Evolutionary conservation across 441 rosid genomes (phyloP), one percentile per base, ranked within the genome.

Genomic region (Manihot esculenta): DNA sequence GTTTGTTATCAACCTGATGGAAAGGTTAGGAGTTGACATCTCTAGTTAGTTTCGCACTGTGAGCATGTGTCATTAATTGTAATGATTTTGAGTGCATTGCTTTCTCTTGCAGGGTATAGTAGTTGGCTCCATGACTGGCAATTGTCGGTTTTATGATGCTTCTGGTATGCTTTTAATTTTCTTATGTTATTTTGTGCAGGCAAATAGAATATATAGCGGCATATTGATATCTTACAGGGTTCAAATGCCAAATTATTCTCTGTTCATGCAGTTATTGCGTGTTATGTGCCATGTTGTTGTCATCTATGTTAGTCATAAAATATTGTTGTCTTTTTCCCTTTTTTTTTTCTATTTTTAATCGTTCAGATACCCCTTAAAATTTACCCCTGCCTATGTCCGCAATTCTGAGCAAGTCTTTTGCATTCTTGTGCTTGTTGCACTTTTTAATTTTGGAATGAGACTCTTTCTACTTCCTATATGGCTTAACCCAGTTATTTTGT

Each of bases 1-100:
- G 96, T 91, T 64, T 85, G 97, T 77, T 92, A 88, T 72, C 85
- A 80, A 9, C 97, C 98, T 13, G 88, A 93, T 74, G 98, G 99
- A 42, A 81, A 92, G 97, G 99, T 92, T 66, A 72, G 79, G 33
- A 72, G 70, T 61, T 73, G 66, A 5, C 57, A 38, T 58, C 63
- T 44, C 62, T 66, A 20, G 24, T 60, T 3, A 13, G 47, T 20
- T 58, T 57, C 38, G 7, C 15, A 41, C 1, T 17, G 6, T 20
- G 24, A 41, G 18, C 17, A 38, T 9, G 11, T 15, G 26, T 17
- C 45, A 11, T 18, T 33, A 64, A 66, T 30, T 71, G 26, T 45
- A 35, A 24, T 20, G 18, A 23, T 61, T 53, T 24, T 18, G 33
- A 47, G 27, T 18, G 47, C 23, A 38, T 41, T 45, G 49, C 42